Base-by-base conservation (phyloP, 2,329 filamentous ascomycete species). In the Rhinocladiella similis region DNA sequence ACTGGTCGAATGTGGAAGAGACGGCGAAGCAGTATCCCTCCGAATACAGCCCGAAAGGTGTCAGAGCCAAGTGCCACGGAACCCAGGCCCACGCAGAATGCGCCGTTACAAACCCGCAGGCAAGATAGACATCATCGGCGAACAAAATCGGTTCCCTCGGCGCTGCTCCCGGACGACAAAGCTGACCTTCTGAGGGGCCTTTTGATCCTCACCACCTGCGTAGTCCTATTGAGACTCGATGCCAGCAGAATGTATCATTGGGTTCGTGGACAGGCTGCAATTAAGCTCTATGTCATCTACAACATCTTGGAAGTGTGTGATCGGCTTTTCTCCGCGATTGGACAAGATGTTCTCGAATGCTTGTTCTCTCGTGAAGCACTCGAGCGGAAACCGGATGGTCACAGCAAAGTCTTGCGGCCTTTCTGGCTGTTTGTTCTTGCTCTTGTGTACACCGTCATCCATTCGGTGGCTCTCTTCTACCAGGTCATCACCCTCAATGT, bases 261-360 rank as follows among this genome's bases (percentile, higher is more conserved):
- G 67, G 96, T 99, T 66, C 88, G 93, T 46, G 94, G 91, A 0
- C 94, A 99, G 72, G 93, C 92, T 1, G 92, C 93, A 6, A 97
- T 99, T 75, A 99, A 99, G 70, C 82, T 99, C 10, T 99, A 99
- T 71, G 94, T 99, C 57, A 97, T 99, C 53, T 99, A 96, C 79
- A 99, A 99, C 68, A 90, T 97, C 33, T 83, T 99, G 4, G 94
- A 99, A 74, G 85, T 86, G 1, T 89, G 89, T 52, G 94, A 99
- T 72, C 88, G 92, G 6, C 81, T 99, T 0, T 84, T 97, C 27
- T 91, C 91, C 0, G 93, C 94, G 0, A 80, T 99, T 2, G 94
- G 94, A 0, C 95, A 99, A 72, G 95, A 99, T 72, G 90, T 99
- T 1, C 83, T 97, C 4, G 94, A 99, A 72, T 97, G 93, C 66